A percentile compares a stretch with the other conserved stretches of the same genome.
These are phyloP conservation scores for Rhynchosporium secalis DNA, from an alignment of 2,329 filamentous ascomycete species.

Conservation along the genomic window DNA sequence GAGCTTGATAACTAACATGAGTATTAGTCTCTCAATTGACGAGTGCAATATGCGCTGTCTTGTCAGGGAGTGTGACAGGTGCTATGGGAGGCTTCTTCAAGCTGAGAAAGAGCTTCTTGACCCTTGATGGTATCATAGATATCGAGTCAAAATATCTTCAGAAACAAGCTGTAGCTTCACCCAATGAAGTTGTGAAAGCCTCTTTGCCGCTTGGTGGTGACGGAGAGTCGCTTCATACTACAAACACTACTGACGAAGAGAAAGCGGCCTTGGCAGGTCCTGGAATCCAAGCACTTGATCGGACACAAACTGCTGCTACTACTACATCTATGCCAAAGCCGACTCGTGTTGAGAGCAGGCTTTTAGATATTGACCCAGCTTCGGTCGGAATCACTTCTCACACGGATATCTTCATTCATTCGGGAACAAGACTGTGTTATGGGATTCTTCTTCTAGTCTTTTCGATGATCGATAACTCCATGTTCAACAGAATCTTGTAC, in stretches of 20 bases:
- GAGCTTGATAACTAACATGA: constrained; percentile 3
- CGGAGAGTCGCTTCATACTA: constrained; percentile 8
- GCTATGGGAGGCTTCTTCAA: constrained; percentile 91
- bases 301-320: constrained; percentile 8
- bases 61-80: constrained; percentile 92
- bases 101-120: constrained; percentile 81
- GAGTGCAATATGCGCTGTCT: constrained; percentile 80
- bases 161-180: constrained; percentile 31
- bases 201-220: not conserved
- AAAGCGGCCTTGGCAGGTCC: constrained; percentile 16
- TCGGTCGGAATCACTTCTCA: constrained; percentile 69
- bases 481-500: constrained; percentile 82
- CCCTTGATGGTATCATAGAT: constrained; percentile 76
- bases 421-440: constrained; percentile 85
- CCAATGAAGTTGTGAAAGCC: not conserved
- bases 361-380: constrained; percentile 44
- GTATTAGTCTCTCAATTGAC: constrained; percentile 73
- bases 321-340: constrained; percentile 20
- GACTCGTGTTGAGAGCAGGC: constrained; percentile 27
- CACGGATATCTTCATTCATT: constrained; percentile 85
- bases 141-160: constrained; percentile 63
- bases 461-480: constrained; percentile 82
- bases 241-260: constrained; percentile 15
- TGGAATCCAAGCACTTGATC: constrained; percentile 9
- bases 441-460: constrained; percentile 82